Evolutionary conservation across 192 early-diverging fungal species (phyloP), one percentile per base, ranked within the genome.

Genomic region (Mortierella antarctica): DNA sequence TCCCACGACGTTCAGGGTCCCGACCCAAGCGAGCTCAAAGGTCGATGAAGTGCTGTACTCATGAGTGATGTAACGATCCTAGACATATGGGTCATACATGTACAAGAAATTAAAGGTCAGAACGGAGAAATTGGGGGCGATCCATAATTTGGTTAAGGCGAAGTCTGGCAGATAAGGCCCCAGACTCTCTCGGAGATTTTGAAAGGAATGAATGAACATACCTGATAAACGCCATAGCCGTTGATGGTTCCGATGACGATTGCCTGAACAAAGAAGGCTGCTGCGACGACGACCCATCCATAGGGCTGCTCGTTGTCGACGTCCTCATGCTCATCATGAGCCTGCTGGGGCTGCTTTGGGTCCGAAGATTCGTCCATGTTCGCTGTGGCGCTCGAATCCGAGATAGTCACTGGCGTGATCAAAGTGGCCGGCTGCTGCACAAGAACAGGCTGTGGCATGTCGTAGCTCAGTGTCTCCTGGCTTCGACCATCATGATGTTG

Each of bases 191-290:
- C 8, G 7, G 39, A 18, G 18, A 6, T 42, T 12, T 5, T 47
- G 5, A 44, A 44, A 15, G 8, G 6, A 41, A 59, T 6, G 15
- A 9, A 51, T 45, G 6, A 41, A 51, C 17, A 14, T 54, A 84
- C 86, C 62, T 87, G 74, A 74, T 87, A 89, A 2, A 79, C 69
- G 45, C 88, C 88, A 62, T 86, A 89, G 65, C 82, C 84, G 65
- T 89, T 88, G 81, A 85, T 82, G 13, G 81, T 83, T 31, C 88
- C 88, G 66, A 90, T 83, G 9, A 87, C 82, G 31, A 87, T 78
- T 57, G 84, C 84, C 31, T 87, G 73, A 51, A 88, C 86, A 52
- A 86, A 82, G 47, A 74, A 88, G 3, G 83, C 87, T 1, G 83
- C 81, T 14, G 57, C 80, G 5, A 88, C 88, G 6, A 90, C 86